Base-by-base conservation (phyloP, 2,329 filamentous ascomycete genomes). In the Scedosporium minutisporum region DNA sequence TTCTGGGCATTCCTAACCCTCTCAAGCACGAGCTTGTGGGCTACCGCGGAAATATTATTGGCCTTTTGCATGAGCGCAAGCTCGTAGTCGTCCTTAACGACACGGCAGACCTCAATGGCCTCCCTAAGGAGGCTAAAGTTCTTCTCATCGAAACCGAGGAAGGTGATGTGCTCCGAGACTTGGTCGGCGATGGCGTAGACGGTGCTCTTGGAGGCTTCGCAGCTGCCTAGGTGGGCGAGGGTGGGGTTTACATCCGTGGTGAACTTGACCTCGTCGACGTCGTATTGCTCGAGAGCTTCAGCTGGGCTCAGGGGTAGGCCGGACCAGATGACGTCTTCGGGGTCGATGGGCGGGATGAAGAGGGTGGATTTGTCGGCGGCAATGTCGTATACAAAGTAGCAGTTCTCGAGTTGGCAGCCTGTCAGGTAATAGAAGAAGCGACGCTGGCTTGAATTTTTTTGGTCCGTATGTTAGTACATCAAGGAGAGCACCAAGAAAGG, bases 361-460 rank as follows among this genome's bases (percentile, higher is more conserved):
- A 99, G 85, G 2, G 88, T 96, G 48, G 93, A 84, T 68, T 86
- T 85, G 66, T 86, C 82, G 58, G 84, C 81, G 57, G 83, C 79
- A 63, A 96, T 87, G 67, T 96, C 88, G 78, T 97, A 96, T 63
- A 88, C 83, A 64, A 91, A 83, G 72, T 87, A 87, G 69, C 88
- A 88, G 74, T 97, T 92, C 64, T 93, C 84, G 33, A 96, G 81
- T 65, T 87, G 82, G 71, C 80, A 96, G 68, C 95, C 95, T 25
- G 91, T 93, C 55, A 97, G 81, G 76, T 99, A 99, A 83, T 90
- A 97, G 78, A 99, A 99, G 74, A 87, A 90, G 62, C 95, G 88
- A 66, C 93, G 90, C 76, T 97, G 93, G 67, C 91, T 92, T 67
- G 21, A n/a, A 59, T 6, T 6, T 16, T 18, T 3, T 6, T 12